A percentile compares a stretch with the other conserved stretches of the same genome.
phyloP scores from a whole-genome alignment of 2,329 filamentous ascomycete genomes.

The Helminthosporium solani region DNA sequence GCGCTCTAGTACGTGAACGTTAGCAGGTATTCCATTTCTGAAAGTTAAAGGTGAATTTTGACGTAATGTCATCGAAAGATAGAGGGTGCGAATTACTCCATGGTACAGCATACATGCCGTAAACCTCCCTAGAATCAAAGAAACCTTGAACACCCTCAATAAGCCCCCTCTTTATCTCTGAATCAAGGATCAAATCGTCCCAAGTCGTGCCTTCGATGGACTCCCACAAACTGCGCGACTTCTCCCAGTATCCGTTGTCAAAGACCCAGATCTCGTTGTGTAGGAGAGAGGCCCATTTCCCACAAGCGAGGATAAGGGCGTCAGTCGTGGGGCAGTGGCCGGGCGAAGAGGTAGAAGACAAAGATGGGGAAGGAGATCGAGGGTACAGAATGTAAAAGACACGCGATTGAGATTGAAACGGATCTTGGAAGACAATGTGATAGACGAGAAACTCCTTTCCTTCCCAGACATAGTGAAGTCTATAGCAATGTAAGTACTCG shows the following conservation, averaged over 20 bases:
- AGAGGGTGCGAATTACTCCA: constrained; percentile 36
- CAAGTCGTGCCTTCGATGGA: constrained; percentile 51
- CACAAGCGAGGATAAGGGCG: constrained; percentile 55
- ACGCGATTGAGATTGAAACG: constrained; percentile 22
- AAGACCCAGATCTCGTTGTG: constrained; percentile 66
- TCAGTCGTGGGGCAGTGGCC: constrained; percentile 42
- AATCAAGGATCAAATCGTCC: constrained; percentile 65
- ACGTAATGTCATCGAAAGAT: too few relatives aligned
- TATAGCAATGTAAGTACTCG: not conserved
- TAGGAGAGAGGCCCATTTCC: constrained; percentile 56
- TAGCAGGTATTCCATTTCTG: too few relatives aligned
- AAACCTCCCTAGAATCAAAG: constrained; percentile 39
- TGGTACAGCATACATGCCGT: constrained; percentile 47
- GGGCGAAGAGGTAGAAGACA: not conserved
- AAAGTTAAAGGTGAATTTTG: too few relatives aligned
- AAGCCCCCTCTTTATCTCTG: constrained; percentile 61
- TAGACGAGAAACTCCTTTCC: constrained; percentile 30
- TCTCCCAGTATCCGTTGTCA: constrained; percentile 62
- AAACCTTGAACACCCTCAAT: constrained; percentile 65
- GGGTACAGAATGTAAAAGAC: constrained; percentile 25
- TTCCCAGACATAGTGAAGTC: constrained; percentile 33
- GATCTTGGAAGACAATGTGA: constrained; percentile 29
- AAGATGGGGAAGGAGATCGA: constrained; percentile 9
- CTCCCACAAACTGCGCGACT: constrained; percentile 59
- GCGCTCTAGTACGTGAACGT: too few relatives aligned